These are phyloP conservation scores for Leccinum barrowsii DNA, from an alignment of 768 basidiomycete species.

Conservation along the genomic window DNA sequence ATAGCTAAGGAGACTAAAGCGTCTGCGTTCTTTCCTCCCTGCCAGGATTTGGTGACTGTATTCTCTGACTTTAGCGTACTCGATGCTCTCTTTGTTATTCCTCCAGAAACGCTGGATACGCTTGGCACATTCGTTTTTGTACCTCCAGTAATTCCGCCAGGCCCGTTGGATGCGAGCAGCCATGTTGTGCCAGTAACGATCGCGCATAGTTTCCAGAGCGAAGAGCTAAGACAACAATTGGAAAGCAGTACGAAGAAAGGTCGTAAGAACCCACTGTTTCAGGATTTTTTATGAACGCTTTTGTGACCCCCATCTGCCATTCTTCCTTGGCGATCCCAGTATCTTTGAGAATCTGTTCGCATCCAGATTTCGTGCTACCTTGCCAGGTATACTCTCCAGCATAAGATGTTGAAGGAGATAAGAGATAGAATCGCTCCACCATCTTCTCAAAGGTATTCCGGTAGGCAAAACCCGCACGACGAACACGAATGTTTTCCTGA, in stretches of 20 bases:
- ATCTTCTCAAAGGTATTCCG: conserved; percentile 98
- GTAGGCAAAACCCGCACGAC: conserved; percentile 97
- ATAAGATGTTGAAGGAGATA: conserved; percentile 94
- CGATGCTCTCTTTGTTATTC: conserved; percentile 92
- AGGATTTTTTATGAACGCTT: conserved; percentile 99
- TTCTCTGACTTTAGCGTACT: conserved; percentile 86
- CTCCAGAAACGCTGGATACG: conserved; percentile 99
- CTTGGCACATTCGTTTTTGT: conserved; percentile 91
- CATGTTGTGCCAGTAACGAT: conserved; percentile 99
- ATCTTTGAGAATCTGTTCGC: conserved; percentile 88
- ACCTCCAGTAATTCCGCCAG: conserved; percentile 92
- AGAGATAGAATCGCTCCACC: conserved; percentile 95
- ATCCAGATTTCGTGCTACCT: conserved; percentile 86
- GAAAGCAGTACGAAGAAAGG: background rate
- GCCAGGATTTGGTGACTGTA: conserved; percentile 92
- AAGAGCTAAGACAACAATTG: conserved; percentile 63
- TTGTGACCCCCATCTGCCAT: conserved; percentile 99
- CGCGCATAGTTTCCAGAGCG: conserved; percentile 97
- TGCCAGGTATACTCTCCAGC: conserved; percentile 98
- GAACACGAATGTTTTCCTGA: conserved; percentile 97
- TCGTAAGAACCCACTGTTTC: conserved; percentile 67
- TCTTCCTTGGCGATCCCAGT: conserved; percentile 95
- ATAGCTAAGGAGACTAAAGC: conserved; percentile 92
- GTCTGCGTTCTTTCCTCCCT: conserved; percentile 86
- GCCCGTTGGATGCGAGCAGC: conserved; percentile 94